Evolutionary conservation across 2,329 filamentous ascomycete genomes (phyloP).

Genomic region (Passalora sequoiae): DNA sequence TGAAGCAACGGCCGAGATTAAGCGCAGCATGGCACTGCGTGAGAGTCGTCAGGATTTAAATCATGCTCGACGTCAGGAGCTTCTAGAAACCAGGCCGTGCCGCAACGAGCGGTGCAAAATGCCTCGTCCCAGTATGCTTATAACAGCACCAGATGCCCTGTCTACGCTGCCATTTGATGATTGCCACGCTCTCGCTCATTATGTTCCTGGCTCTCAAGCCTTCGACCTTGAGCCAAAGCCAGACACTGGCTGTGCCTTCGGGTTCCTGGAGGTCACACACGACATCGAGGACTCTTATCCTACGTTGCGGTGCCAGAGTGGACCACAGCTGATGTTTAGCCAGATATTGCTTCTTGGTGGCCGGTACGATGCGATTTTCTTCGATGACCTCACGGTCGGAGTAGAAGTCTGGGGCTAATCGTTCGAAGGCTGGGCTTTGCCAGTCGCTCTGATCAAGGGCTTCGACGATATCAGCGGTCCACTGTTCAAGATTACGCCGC

Average conservation of each 20-base stretch:
- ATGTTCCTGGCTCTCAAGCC: constrained; percentile 1
- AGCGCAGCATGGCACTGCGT: too few relatives aligned
- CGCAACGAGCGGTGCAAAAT: too few relatives aligned
- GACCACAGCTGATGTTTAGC: constrained; percentile 1
- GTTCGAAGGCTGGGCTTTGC: neutral
- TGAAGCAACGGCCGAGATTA: too few relatives aligned
- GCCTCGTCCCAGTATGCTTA: constrained; percentile 3
- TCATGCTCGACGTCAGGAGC: too few relatives aligned
- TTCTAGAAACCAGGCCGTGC: too few relatives aligned
- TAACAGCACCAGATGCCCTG: constrained; percentile 8
- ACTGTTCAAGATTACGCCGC: constrained; percentile 1
- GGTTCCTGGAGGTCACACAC: neutral
- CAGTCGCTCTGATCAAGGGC: constrained; percentile 1
- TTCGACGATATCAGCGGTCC: constrained; percentile 1
- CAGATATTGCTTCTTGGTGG: constrained; percentile 2
- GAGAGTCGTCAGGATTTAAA: too few relatives aligned
- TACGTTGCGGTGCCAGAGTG: neutral
- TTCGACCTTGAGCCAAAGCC: constrained; percentile 6
- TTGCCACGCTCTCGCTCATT: constrained; percentile 3
- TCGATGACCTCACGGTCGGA: constrained; percentile 4
- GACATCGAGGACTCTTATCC: neutral
- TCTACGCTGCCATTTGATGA: constrained; percentile 3
- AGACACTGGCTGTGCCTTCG: constrained; percentile 3
- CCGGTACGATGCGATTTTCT: neutral
- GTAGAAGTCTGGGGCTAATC: constrained; percentile 4